These are phyloP conservation scores for Dendrocalamus latiflorus DNA, from an alignment of 202 grass and related monocot species.

Conservation along the genomic window DNA sequence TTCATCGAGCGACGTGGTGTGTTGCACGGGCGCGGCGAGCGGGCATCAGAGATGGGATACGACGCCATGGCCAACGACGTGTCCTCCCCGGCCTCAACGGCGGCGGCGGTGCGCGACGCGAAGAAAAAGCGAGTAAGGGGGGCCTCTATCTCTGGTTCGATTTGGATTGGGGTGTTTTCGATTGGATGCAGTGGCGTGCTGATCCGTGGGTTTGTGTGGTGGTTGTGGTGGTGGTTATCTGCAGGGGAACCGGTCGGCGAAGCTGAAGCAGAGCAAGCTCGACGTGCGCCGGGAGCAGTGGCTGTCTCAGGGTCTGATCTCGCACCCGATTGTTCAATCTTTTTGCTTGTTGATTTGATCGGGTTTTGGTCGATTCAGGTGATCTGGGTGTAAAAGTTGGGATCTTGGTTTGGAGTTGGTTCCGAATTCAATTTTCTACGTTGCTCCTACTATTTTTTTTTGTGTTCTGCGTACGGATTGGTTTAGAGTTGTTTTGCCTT, in stretches of 20 bases:
- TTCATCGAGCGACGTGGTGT: background rate
- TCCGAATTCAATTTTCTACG: background rate
- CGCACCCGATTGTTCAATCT: background rate
- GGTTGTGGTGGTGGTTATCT: background rate
- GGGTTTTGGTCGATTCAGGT: background rate
- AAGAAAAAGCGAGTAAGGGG: conserved; percentile 58
- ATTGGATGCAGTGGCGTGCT: conserved; percentile 17
- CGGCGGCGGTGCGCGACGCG: conserved; percentile 33
- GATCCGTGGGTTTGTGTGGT: conserved; percentile 11
- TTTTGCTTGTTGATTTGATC: conserved; percentile 13
- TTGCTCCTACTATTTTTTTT: background rate
- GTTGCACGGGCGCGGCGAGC: background rate
- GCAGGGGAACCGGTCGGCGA: conserved; percentile 58
- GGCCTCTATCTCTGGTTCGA: background rate
- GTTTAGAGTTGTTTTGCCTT: background rate
- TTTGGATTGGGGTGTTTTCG: background rate
- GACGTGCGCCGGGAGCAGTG: conserved; percentile 80
- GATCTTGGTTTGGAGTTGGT: conserved; percentile 15
- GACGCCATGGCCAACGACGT: conserved; percentile 34
- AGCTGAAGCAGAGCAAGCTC: conserved; percentile 78
- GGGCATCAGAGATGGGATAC: conserved; percentile 32
- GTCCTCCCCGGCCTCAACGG: background rate
- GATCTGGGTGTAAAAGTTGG: background rate
- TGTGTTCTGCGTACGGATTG: background rate
- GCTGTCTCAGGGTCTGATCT: conserved; percentile 65